These are phyloP conservation scores for Debaryomyces maramus DNA, from an alignment of 805 yeast species.

Conservation along the genomic window DNA sequence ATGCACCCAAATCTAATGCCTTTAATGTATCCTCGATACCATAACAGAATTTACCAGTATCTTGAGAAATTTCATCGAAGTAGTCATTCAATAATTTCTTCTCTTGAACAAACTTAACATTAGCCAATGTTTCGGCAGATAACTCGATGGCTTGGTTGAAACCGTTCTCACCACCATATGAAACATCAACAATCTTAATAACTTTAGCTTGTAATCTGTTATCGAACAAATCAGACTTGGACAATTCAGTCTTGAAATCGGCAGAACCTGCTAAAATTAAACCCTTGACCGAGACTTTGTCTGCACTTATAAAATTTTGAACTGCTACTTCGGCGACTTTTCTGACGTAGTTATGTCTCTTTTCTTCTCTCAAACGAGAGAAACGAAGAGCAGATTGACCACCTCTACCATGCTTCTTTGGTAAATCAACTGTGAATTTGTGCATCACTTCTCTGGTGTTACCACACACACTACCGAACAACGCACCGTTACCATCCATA, in stretches of 20 bases:
- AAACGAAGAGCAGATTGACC: slow-evolving; percentile 99
- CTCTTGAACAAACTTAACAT: slow-evolving; percentile 97
- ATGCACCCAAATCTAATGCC: slow-evolving; percentile 94
- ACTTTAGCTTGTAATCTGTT: slow-evolving; percentile 83
- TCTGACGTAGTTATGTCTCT: slow-evolving; percentile 97
- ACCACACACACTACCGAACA: slow-evolving; percentile 94
- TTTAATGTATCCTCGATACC: slow-evolving; percentile 96
- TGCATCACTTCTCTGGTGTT: slow-evolving; percentile 95
- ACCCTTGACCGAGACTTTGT: slow-evolving; percentile 92
- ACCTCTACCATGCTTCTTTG: slow-evolving; percentile 99
- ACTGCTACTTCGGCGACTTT: slow-evolving; percentile 98
- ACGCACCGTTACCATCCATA: slow-evolving; percentile 99
- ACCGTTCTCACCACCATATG: slow-evolving; percentile 99
- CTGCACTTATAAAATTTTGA: slow-evolving; percentile 92
- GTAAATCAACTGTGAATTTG: slow-evolving; percentile 93
- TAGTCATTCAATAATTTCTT: slow-evolving; percentile 89
- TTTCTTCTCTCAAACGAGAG: slow-evolving; percentile 97
- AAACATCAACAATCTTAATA: slow-evolving; percentile 90
- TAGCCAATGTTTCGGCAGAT: slow-evolving; percentile 94
- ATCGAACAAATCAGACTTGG: slow-evolving; percentile 92
- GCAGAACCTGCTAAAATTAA: slow-evolving; percentile 98
- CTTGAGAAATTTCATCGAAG: slow-evolving; percentile 97
- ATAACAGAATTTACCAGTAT: slow-evolving; percentile 95
- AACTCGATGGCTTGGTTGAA: slow-evolving; percentile 98
- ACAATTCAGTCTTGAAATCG: slow-evolving; percentile 94